Evolutionary conservation across 257 asterid genomes (phyloP).

Genomic region (Gentiana macrophylla): DNA sequence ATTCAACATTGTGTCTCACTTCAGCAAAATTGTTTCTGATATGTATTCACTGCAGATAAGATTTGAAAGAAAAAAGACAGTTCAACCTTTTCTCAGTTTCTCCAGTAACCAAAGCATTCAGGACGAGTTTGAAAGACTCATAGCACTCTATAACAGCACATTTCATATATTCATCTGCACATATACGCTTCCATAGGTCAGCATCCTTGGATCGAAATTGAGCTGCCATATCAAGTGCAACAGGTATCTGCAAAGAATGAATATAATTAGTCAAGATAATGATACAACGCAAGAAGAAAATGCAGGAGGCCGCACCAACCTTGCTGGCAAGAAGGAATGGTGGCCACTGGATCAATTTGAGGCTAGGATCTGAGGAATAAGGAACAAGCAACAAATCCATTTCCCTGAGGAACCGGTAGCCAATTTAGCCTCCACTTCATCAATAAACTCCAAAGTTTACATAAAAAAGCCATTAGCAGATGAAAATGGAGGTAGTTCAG

Average conservation of each 20-base stretch:
- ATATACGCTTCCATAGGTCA: constrained; percentile 91
- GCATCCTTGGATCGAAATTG: constrained; percentile 85
- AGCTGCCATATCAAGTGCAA: constrained; percentile 95
- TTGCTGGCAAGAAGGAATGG: constrained; percentile 97
- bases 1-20: too few relatives aligned
- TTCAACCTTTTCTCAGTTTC: constrained; percentile 86
- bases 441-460: constrained; percentile 4
- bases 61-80: neutral
- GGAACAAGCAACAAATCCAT: constrained; percentile 99
- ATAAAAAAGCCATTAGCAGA: constrained; percentile 4
- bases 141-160: constrained; percentile 95
- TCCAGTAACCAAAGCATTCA: constrained; percentile 63
- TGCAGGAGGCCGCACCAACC: constrained; percentile 31
- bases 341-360: constrained; percentile 91
- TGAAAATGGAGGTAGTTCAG: constrained; percentile 12
- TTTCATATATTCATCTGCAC: constrained; percentile 85
- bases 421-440: constrained; percentile 21
- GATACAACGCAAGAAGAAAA: constrained; percentile 6
- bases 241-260: constrained; percentile 61
- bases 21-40: too few relatives aligned
- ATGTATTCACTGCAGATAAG: too few relatives aligned
- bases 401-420: constrained; percentile 50
- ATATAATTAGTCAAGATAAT: constrained; percentile 16
- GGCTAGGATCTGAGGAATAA: constrained; percentile 82
- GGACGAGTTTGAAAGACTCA: constrained; percentile 76